Percentiles rank a stretch among this genome's conserved stretches.
Evolutionary conservation across 2,329 filamentous ascomycete genomes (phyloP).

Genomic region (Diaporthe velutina): DNA sequence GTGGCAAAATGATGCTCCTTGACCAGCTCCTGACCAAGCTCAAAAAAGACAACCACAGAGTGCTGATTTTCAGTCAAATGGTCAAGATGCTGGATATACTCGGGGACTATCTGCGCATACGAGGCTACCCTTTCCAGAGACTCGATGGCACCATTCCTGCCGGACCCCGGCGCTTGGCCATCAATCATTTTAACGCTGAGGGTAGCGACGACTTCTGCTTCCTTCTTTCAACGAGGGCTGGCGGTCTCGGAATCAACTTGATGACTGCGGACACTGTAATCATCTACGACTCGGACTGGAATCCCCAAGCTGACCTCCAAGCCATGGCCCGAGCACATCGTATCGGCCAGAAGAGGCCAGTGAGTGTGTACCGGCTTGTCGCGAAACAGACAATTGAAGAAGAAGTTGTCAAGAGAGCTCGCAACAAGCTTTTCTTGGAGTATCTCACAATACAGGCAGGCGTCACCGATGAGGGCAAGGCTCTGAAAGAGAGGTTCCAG

Average conservation of each 20-base stretch:
- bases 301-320: conserved; percentile 96
- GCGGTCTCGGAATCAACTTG: conserved; percentile 97
- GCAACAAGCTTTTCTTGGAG: conserved; percentile 97
- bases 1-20: conserved; percentile 99
- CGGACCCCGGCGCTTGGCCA: conserved; percentile 88
- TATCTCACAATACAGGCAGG: conserved; percentile 98
- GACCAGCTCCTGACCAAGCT: conserved; percentile 95
- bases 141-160: conserved; percentile 96
- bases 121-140: conserved; percentile 95
- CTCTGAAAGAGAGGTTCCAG: conserved; percentile 79
- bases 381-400: conserved; percentile 99
- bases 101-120: conserved; percentile 90
- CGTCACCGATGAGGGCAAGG: conserved; percentile 94
- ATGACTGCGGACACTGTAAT: conserved; percentile 99
- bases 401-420: conserved; percentile 93
- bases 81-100: conserved; percentile 98
- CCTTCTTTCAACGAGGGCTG: conserved; percentile 92
- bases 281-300: conserved; percentile 99
- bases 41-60: conserved; percentile 92
- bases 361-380: conserved; percentile 95
- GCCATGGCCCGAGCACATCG: conserved; percentile 98
- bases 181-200: conserved; percentile 98
- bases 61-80: conserved; percentile 99
- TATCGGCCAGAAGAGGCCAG: conserved; percentile 95
- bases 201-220: conserved; percentile 97